Evolutionary conservation across 345 rosid species (phyloP).

Genomic region (Eutrema yunnanense): DNA sequence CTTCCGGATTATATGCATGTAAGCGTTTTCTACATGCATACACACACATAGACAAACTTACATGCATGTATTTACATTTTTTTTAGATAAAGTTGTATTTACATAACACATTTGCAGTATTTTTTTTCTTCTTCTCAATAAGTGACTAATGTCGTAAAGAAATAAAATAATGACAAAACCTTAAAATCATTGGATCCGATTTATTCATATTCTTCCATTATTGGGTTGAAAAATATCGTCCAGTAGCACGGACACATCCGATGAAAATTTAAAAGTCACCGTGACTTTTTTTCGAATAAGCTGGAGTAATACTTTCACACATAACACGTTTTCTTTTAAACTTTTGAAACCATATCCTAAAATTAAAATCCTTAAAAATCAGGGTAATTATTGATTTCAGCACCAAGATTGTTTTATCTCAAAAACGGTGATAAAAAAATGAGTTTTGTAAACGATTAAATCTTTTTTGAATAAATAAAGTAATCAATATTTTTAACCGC

Average conservation of each 20-base stretch:
- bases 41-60: neutral
- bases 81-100: too few relatives aligned
- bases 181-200: neutral
- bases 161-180: neutral
- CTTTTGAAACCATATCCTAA: neutral
- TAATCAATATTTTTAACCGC: too few relatives aligned
- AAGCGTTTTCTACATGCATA: neutral
- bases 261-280: neutral
- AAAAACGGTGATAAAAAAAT: slow-evolving; percentile 7
- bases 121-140: too few relatives aligned
- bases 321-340: too few relatives aligned
- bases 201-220: neutral
- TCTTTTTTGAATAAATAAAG: neutral
- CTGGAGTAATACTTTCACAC: too few relatives aligned
- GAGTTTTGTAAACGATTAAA: neutral
- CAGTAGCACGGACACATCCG: neutral
- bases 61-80: neutral
- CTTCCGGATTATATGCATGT: slow-evolving; percentile 20
- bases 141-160: neutral
- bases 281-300: neutral
- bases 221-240: slow-evolving; percentile 14
- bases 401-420: slow-evolving; percentile 15
- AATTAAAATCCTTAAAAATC: neutral
- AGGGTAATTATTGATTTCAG: slow-evolving; percentile 18
- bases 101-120: too few relatives aligned